Percentiles rank a stretch among this genome's conserved stretches.
phyloP scores from a whole-genome alignment of 345 rosid genomes.

The Citrus hindsii region DNA sequence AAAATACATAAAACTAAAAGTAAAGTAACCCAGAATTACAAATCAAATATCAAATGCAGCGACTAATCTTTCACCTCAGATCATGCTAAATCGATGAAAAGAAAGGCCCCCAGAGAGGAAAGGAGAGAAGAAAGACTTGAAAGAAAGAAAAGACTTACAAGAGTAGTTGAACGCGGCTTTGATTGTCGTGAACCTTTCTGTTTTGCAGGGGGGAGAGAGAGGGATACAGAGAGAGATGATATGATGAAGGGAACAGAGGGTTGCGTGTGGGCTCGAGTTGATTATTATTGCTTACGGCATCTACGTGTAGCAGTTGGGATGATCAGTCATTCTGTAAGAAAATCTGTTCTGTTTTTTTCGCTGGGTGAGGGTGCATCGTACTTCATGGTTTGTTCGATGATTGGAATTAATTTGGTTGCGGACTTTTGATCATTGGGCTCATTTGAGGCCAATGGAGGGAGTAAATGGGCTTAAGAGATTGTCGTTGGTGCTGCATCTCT shows the following conservation, averaged over 20 bases:
- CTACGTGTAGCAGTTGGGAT: conserved; percentile 52
- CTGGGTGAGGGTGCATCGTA: conserved; percentile 1
- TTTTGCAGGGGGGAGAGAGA: conserved; percentile 25
- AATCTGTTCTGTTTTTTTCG: not conserved
- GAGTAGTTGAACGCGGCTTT: conserved; percentile 45
- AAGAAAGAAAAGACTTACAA: conserved; percentile 30
- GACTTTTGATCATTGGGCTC: not conserved
- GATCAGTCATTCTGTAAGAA: conserved; percentile 11
- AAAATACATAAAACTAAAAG: not conserved
- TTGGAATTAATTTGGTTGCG: too few species aligned
- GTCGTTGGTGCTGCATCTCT: fast-evolving
- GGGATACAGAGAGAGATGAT: conserved; percentile 8
- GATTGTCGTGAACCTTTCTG: conserved; percentile 26
- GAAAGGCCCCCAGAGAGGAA: not conserved
- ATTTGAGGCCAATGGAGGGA: not conserved
- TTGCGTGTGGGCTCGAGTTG: conserved; percentile 45
- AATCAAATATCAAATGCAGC: conserved; percentile 6
- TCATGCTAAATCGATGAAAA: conserved; percentile 21
- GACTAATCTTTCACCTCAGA: conserved; percentile 19
- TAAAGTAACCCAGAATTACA: not conserved
- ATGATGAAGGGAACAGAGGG: conserved; percentile 5
- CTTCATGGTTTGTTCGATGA: not conserved
- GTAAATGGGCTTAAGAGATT: too few species aligned
- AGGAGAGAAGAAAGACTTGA: not conserved
- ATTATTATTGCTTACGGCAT: conserved; percentile 45